Base-by-base conservation (phyloP, 441 rosid genomes). In the Populus hybrid region DNA sequence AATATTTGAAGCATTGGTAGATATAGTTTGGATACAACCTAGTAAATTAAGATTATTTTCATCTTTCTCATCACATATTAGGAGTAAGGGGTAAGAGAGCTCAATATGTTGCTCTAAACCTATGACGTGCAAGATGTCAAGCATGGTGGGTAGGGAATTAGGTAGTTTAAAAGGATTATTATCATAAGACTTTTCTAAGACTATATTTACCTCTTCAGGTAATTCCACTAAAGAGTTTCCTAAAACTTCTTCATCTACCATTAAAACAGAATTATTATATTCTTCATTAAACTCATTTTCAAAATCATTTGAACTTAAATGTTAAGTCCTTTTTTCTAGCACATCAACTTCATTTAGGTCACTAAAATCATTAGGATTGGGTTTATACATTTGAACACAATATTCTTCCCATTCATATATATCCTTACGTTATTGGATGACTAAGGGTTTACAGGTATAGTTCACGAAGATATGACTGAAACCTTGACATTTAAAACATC, bases 111-210 rank as follows among this genome's bases (percentile, higher is more conserved):
- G 63, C 4, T 57, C 4, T 57, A 57, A 19, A 57, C 23, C 63
- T 19, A 6, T 19, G 21, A 18, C 0, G 10, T 57, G 9, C 0
- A 18, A 19, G 1, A 57, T 2, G 4, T 7, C 23, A 18, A 57
- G 23, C 63, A 57, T 57, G 0, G 2, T 18, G 1, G 1, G 23
- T 57, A 30, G 10, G 8, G 3, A 19, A 19, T 57, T 19, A 57
- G 0, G 10, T 2, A 19, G 9, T 18, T 7, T 19, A 19, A 57
- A 0, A 57, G 3, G 1, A 57, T 0, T 19, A 19, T 0, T 57
- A 7, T 57, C 10, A 57, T 2, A 1, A 50, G 4, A 57, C 23
- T 19, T 0, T 18, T 57, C 0, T 18, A 57, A 57, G 0, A 57
- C 0, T 1, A 57, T 18, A 57, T 57, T 57, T 2, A 57, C 21